Conservation (phyloP, 2,329 filamentous ascomycete genomes). For the Apiospora phragmitis region DNA sequence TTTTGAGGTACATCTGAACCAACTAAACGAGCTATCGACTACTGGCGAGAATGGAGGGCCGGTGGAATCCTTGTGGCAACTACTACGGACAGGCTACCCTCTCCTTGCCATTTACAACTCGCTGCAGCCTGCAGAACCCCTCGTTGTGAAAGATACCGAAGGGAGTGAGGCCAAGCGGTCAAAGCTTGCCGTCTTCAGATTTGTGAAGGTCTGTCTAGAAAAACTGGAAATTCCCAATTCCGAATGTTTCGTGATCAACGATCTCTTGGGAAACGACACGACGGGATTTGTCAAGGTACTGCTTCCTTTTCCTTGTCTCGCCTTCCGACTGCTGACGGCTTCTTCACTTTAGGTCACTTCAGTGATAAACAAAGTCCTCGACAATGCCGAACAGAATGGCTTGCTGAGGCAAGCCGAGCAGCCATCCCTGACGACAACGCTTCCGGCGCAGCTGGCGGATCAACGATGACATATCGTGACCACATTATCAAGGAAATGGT, state of each 20-base stretch:
- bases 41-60: conserved; percentile 68
- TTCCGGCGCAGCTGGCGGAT: conserved; percentile 55
- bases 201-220: conserved; percentile 84
- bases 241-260: conserved; percentile 89
- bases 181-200: conserved; percentile 89
- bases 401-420: conserved; percentile 62
- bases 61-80: conserved; percentile 87
- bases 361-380: conserved; percentile 89
- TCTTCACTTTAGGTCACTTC: conserved; percentile 66
- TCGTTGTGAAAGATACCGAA: conserved; percentile 65
- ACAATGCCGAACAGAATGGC: conserved; percentile 77
- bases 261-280: conserved; percentile 91
- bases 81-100: conserved; percentile 80
- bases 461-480: conserved; percentile 73
- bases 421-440: conserved; percentile 56
- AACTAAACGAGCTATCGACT: conserved; percentile 69
- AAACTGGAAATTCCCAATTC: conserved; percentile 77
- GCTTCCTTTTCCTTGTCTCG: background rate
- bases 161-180: conserved; percentile 70
- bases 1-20: conserved; percentile 71
- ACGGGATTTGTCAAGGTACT: conserved; percentile 91
- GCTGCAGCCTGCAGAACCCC: conserved; percentile 67
- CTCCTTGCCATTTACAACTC: conserved; percentile 88
- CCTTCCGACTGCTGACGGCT: background rate
- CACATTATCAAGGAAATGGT: conserved; percentile 91